These are phyloP conservation scores for Amylocystis lapponica DNA, from an alignment of 768 basidiomycete genomes.

Conservation along the genomic window DNA sequence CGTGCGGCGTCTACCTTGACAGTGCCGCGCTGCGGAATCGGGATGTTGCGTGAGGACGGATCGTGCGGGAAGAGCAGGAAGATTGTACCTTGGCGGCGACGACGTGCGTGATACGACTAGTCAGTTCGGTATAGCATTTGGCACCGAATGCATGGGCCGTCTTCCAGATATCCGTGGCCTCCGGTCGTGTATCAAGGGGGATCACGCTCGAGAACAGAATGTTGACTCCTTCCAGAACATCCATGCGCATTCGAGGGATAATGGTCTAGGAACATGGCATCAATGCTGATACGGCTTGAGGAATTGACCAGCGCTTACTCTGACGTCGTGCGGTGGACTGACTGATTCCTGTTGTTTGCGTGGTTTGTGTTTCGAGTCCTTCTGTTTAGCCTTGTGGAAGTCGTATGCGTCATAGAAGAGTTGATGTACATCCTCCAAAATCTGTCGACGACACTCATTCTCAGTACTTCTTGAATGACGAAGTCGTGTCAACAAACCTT, in stretches of 20 bases:
- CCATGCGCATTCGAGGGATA: slow-evolving; percentile 72
- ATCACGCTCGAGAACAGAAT: slow-evolving; percentile 94
- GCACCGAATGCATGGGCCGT: slow-evolving; percentile 89
- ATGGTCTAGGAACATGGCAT: slow-evolving; percentile 51
- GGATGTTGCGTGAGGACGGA: slow-evolving; percentile 5
- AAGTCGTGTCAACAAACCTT: slow-evolving; percentile 40
- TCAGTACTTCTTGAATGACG: background rate
- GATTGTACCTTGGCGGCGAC: slow-evolving; percentile 81
- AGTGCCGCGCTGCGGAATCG: slow-evolving; percentile 62
- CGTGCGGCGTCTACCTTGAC: slow-evolving; percentile 86
- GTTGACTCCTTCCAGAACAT: slow-evolving; percentile 72
- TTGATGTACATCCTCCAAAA: slow-evolving; percentile 75
- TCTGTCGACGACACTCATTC: slow-evolving; percentile 38
- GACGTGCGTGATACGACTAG: slow-evolving; percentile 72
- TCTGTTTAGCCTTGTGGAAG: slow-evolving; percentile 23
- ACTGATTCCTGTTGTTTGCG: slow-evolving; percentile 24
- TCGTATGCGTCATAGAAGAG: slow-evolving; percentile 73
- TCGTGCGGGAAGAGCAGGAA: slow-evolving; percentile 8
- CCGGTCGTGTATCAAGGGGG: slow-evolving; percentile 77
- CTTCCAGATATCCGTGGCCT: slow-evolving; percentile 80
- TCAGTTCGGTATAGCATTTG: slow-evolving; percentile 64
- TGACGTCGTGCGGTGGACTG: slow-evolving; percentile 56
- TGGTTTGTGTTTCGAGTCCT: slow-evolving; percentile 26
- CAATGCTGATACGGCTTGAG: background rate
- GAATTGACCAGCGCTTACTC: slow-evolving; percentile 41